phyloP scores from a whole-genome alignment of 441 rosid species.

The Pelargonium citronellum region DNA sequence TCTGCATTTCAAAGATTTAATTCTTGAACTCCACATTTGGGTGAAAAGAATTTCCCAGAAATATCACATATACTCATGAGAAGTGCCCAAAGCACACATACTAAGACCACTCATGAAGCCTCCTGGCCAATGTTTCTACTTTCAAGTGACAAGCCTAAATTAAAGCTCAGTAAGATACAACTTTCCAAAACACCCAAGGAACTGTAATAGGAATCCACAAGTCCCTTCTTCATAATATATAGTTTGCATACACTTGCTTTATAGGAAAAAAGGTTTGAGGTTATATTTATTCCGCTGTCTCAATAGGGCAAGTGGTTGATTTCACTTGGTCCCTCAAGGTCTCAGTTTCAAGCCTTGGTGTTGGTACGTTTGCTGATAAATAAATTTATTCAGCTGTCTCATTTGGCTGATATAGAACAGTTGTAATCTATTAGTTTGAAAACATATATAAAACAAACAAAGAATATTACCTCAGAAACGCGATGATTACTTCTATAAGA shows the following conservation, averaged over 20 bases:
- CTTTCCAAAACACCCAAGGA: not conserved
- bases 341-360: too few species aligned
- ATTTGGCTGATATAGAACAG: not conserved
- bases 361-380: too few species aligned
- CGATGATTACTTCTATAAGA: slow-evolving; percentile 74
- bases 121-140: not conserved
- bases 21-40: slow-evolving; percentile 1
- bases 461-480: slow-evolving; percentile 58
- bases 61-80: not conserved
- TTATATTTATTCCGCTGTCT: not conserved
- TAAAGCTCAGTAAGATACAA: slow-evolving; percentile 1
- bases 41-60: not conserved
- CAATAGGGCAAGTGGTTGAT: too few species aligned
- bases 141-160: not conserved
- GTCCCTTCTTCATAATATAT: not conserved
- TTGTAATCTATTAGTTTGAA: not conserved
- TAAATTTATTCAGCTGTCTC: not conserved
- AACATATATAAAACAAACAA: not conserved
- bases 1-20: not conserved
- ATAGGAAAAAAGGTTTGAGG: not conserved
- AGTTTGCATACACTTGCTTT: not conserved
- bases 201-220: not conserved
- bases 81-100: not conserved
- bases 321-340: too few species aligned
- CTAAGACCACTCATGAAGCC: not conserved